These are phyloP conservation scores for Conringia planisiliqua DNA, from an alignment of 345 rosid species.

Conservation along the genomic window DNA sequence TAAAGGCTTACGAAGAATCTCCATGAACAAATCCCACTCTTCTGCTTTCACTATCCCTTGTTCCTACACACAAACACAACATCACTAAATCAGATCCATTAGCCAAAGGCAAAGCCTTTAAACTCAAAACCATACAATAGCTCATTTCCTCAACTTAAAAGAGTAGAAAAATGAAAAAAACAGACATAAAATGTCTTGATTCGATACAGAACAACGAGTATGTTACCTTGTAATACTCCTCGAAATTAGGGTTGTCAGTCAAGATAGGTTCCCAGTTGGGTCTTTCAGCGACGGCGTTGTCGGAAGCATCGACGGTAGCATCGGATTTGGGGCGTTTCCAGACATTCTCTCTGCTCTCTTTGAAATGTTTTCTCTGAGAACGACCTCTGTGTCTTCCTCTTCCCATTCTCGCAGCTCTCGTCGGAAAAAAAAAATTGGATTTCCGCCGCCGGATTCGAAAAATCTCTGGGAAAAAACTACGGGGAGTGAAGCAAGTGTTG, in stretches of 20 bases:
- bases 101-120: too few relatives aligned
- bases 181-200: not conserved
- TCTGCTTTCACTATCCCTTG: slow-evolving; percentile 72
- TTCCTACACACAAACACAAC: slow-evolving; percentile 43
- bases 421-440: not conserved
- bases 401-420: slow-evolving; percentile 36
- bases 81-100: not conserved
- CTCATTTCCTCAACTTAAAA: not conserved
- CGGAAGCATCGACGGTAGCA: slow-evolving; percentile 37
- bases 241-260: slow-evolving; percentile 70
- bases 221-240: slow-evolving; percentile 85
- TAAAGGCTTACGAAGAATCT: slow-evolving; percentile 73
- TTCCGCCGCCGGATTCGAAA: slow-evolving; percentile 32
- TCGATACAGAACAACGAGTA: not conserved
- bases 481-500: not conserved
- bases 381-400: slow-evolving; percentile 69
- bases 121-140: not conserved
- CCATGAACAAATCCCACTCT: slow-evolving; percentile 80
- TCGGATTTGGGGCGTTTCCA: slow-evolving; percentile 83
- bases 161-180: not conserved
- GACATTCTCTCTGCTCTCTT: slow-evolving; percentile 76
- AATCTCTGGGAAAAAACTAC: not conserved
- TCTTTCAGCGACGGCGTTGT: slow-evolving; percentile 24
- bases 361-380: slow-evolving; percentile 84
- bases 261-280: slow-evolving; percentile 38